A percentile compares a stretch with the other conserved stretches of the same genome.
phyloP scores from a whole-genome alignment of 2,329 filamentous ascomycete species.

The Ascochyta fabae region DNA sequence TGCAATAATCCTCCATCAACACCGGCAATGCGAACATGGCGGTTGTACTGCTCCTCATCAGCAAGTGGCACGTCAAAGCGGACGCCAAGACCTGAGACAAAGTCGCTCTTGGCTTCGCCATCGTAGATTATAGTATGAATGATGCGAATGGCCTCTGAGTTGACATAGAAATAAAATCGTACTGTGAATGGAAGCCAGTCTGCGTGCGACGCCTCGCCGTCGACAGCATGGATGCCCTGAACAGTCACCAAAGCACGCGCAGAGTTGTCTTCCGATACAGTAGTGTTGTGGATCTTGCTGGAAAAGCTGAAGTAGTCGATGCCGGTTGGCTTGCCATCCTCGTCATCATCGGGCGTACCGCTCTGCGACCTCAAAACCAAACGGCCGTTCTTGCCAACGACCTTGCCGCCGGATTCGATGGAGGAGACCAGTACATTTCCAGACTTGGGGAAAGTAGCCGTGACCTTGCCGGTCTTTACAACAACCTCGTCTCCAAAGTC shows the following conservation, averaged over 20 bases:
- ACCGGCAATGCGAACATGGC: slow-evolving; percentile 64
- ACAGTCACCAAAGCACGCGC: slow-evolving; percentile 58
- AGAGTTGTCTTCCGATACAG: slow-evolving; percentile 53
- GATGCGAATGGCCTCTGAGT: slow-evolving; percentile 62
- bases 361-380: slow-evolving; percentile 62
- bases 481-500: slow-evolving; percentile 32
- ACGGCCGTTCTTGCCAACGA: slow-evolving; percentile 46
- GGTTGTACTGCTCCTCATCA: slow-evolving; percentile 62
- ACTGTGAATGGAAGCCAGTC: slow-evolving; percentile 63
- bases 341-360: slow-evolving; percentile 51
- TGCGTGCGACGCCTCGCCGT: slow-evolving; percentile 42
- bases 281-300: slow-evolving; percentile 60
- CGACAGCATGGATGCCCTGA: slow-evolving; percentile 46
- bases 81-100: slow-evolving; percentile 62
- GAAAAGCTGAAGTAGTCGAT: slow-evolving; percentile 56
- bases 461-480: slow-evolving; percentile 44
- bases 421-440: slow-evolving; percentile 40
- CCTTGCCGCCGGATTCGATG: slow-evolving; percentile 50
- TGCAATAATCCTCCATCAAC: slow-evolving; percentile 62
- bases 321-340: slow-evolving; percentile 42
- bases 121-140: slow-evolving; percentile 66
- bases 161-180: slow-evolving; percentile 65
- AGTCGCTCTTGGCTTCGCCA: slow-evolving; percentile 56
- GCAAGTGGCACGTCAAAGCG: slow-evolving; percentile 62
- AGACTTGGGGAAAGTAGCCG: slow-evolving; percentile 43